These are phyloP conservation scores for Asterella californica DNA, from an alignment of 225 moss, liverwort and hornwort genomes.

Conservation along the genomic window DNA sequence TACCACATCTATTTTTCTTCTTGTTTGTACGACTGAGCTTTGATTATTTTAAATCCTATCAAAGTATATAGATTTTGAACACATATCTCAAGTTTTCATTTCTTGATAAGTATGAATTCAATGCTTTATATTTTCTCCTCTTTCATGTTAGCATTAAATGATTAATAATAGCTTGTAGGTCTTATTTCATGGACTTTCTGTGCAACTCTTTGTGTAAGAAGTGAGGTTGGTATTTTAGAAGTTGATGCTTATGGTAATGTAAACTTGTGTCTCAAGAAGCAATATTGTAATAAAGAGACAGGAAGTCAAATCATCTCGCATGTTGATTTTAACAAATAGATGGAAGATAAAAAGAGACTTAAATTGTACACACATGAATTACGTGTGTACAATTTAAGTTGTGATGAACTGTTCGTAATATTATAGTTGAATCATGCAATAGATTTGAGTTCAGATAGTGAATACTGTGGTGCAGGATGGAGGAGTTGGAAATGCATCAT, in stretches of 20 bases:
- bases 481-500: slow-evolving; percentile 54
- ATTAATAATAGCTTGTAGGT: too few relatives aligned
- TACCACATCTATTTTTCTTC: background rate
- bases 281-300: too few relatives aligned
- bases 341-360: too few relatives aligned
- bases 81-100: background rate
- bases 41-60: background rate
- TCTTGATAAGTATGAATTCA: background rate
- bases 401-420: too few relatives aligned
- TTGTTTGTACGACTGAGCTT: background rate
- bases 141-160: background rate
- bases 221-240: too few relatives aligned
- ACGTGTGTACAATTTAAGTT: slow-evolving; percentile 4
- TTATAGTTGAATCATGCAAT: slow-evolving; percentile 45
- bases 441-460: slow-evolving; percentile 46
- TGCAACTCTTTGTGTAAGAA: too few relatives aligned
- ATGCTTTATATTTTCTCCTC: background rate
- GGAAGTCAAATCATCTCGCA: too few relatives aligned
- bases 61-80: background rate
- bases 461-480: slow-evolving; percentile 58
- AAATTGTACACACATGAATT: too few relatives aligned
- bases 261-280: too few relatives aligned
- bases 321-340: too few relatives aligned
- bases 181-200: too few relatives aligned
- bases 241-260: too few relatives aligned